Base-by-base conservation (phyloP, 2,329 filamentous ascomycete species). In the Arthrobotrys musiformis region DNA sequence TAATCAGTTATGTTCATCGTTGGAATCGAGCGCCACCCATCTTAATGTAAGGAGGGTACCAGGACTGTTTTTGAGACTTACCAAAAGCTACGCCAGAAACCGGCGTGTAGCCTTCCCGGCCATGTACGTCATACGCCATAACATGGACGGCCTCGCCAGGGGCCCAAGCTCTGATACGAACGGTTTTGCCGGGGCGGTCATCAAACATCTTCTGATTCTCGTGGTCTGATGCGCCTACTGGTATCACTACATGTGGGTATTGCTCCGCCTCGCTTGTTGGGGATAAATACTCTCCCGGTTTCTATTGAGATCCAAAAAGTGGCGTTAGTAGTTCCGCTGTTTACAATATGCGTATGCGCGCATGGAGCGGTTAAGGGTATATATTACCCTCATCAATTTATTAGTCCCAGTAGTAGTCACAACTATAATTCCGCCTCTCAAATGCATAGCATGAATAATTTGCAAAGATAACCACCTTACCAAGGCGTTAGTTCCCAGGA, bases 1-100 rank as follows among this genome's bases (percentile, higher is more conserved):
- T n/a, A n/a, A n/a, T n/a, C n/a, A n/a, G n/a, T n/a, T n/a, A 63
- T 63, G 9, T 37, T 60, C 24, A n/a, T 62, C 40, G 11, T 42
- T 24, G 7, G 19, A 22, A 48, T 42, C 1, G n/a, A n/a, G n/a
- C n/a, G n/a, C n/a, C n/a, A n/a, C n/a, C n/a, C n/a, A n/a, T n/a
- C n/a, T n/a, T n/a, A n/a, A n/a, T n/a, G n/a, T n/a, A n/a, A n/a
- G n/a, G n/a, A n/a, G n/a, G 11, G 30, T 11, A 5, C 11, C 30
- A 5, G 11, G 30, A 11, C 30, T 35, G 11, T 35, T 13, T 46
- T 46, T 19, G 22, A 24, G 22, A 15, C 48, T 52, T 52, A 52
- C 48, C 48, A 17, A 30, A 52, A 2, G 24, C 13, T 11, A 52
- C 48, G 4, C 48, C 24, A 17, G 48, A 15, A 30, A 11, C 48